A percentile compares a stretch with the other conserved stretches of the same genome.
These are phyloP conservation scores for Serendipita vermifera DNA, from an alignment of 768 basidiomycete genomes.

Conservation along the genomic window DNA sequence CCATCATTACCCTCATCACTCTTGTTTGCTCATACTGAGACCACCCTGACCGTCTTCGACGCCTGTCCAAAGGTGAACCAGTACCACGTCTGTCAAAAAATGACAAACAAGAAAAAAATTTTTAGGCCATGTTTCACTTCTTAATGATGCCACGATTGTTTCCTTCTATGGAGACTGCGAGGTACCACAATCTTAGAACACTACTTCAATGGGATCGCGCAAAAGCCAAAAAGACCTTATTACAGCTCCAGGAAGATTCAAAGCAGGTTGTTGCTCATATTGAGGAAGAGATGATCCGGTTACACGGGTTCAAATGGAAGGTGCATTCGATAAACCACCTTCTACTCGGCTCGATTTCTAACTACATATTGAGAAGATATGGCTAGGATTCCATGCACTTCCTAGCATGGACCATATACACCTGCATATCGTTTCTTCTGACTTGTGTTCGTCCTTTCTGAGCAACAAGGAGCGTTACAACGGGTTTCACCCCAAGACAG, in stretches of 20 bases:
- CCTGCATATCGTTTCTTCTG: constrained; percentile 72
- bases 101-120: too few species aligned
- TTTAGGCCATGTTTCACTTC: constrained; percentile 81
- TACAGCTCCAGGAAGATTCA: constrained; percentile 43
- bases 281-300: constrained; percentile 62
- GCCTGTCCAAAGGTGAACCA: constrained; percentile 67
- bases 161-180: constrained; percentile 21
- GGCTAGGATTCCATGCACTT: constrained; percentile 71
- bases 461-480: constrained; percentile 88
- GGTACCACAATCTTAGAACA: constrained; percentile 37
- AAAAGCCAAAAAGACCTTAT: constrained; percentile 42
- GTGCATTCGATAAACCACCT: too few species aligned
- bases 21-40: constrained; percentile 41
- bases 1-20: constrained; percentile 44
- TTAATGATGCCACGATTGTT: constrained; percentile 59
- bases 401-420: constrained; percentile 81
- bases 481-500: constrained; percentile 71
- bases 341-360: constrained; percentile 7
- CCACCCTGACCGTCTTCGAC: constrained; percentile 56
- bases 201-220: constrained; percentile 44
- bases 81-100: too few species aligned
- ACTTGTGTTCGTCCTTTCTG: constrained; percentile 52
- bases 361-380: constrained; percentile 27
- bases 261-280: constrained; percentile 44
- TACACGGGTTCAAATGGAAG: constrained; percentile 63